Conservation (phyloP, 306 rosid genomes). For the Delonix regia region DNA sequence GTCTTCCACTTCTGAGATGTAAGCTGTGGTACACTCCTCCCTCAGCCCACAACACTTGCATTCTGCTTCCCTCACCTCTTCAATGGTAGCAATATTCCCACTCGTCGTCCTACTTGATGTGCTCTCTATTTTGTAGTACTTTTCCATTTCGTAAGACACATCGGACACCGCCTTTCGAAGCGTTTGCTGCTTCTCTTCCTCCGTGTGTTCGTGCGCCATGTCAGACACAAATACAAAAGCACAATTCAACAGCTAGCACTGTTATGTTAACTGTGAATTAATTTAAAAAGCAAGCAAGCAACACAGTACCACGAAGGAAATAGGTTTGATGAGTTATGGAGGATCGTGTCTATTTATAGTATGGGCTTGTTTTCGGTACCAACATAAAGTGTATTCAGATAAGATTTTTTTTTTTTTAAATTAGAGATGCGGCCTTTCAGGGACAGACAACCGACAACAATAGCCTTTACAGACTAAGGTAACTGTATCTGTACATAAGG, state of each 20-base stretch:
- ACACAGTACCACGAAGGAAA: not conserved
- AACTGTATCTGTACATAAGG: slow-evolving; percentile 29
- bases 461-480: slow-evolving; percentile 45
- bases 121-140: slow-evolving; percentile 27
- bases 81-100: slow-evolving; percentile 24
- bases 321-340: not conserved
- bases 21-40: slow-evolving; percentile 64
- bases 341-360: slow-evolving; percentile 2
- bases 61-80: slow-evolving; percentile 56
- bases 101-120: not conserved
- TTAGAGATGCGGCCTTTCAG: slow-evolving; percentile 12
- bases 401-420: not conserved
- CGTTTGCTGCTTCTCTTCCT: slow-evolving; percentile 40
- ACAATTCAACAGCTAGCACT: not conserved
- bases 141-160: slow-evolving; percentile 44
- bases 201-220: not conserved
- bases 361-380: not conserved
- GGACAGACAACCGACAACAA: slow-evolving; percentile 16
- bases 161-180: slow-evolving; percentile 57
- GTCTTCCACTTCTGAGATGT: slow-evolving; percentile 48
- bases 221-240: not conserved
- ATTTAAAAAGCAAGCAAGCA: not conserved
- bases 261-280: too few species aligned
- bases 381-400: slow-evolving; percentile 30
- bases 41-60: slow-evolving; percentile 72